Percentiles rank a stretch among this genome's conserved stretches.
Conservation (phyloP, 2,329 filamentous ascomycete species). For the Fusarium sp. region DNA sequence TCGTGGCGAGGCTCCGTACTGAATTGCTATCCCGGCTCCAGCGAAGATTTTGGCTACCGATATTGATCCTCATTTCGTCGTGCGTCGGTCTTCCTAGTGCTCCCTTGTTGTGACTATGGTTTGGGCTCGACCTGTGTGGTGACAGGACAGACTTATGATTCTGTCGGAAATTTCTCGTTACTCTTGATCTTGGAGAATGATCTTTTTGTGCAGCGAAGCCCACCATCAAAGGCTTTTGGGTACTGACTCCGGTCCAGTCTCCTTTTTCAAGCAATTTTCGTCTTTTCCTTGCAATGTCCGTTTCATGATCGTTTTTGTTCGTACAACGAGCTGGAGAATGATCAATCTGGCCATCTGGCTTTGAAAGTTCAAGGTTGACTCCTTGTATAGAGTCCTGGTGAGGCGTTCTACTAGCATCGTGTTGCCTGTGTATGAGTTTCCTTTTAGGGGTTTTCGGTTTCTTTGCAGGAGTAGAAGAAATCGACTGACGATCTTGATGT, state of each 20-base stretch:
- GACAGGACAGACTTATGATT: neutral
- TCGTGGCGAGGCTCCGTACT: conserved; percentile 37
- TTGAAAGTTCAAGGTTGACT: neutral
- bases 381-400: neutral
- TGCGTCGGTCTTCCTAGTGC: neutral
- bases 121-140: neutral
- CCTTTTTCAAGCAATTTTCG: conserved; percentile 43
- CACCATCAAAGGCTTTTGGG: conserved; percentile 48
- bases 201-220: conserved; percentile 35
- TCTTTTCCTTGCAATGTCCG: conserved; percentile 42
- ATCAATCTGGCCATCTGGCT: neutral
- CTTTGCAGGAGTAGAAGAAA: conserved; percentile 2
- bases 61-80: conserved; percentile 43
- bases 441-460: conserved; percentile 21
- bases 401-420: neutral
- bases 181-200: neutral
- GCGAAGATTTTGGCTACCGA: conserved; percentile 47
- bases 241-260: conserved; percentile 50
- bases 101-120: neutral
- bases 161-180: conserved; percentile 1
- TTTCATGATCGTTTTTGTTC: neutral
- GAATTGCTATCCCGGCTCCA: conserved; percentile 49
- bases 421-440: conserved; percentile 22
- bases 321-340: neutral
- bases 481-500: neutral